phyloP scores from a whole-genome alignment of 345 rosid genomes.

The Dipteronia sinensis region DNA sequence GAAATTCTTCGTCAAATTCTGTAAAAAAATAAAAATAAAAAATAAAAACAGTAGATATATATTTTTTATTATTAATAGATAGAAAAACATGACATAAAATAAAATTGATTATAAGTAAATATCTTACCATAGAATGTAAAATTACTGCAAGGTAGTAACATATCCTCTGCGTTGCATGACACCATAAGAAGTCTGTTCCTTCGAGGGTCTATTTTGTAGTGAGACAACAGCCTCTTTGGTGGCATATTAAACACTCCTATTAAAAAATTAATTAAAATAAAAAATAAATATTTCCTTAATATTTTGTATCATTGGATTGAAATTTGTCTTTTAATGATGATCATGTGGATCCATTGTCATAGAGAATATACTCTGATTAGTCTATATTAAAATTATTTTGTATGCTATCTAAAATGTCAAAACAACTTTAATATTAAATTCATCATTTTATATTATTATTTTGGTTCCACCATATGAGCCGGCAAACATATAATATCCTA shows the following conservation, averaged over 20 bases:
- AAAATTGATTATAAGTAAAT: neutral
- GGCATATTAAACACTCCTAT: conserved; percentile 88
- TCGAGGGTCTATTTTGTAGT: conserved; percentile 66
- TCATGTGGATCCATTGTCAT: too few relatives aligned
- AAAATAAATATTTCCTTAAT: neutral
- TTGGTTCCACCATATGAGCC: too few relatives aligned
- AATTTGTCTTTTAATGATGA: too few relatives aligned
- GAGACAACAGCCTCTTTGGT: conserved; percentile 83
- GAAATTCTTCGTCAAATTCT: conserved; percentile 74
- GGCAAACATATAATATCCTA: too few relatives aligned
- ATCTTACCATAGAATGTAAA: conserved; percentile 77
- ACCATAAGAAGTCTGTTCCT: conserved; percentile 65
- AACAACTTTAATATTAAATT: too few relatives aligned
- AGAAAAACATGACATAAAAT: neutral
- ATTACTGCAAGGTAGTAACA: conserved; percentile 80
- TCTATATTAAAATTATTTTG: too few relatives aligned
- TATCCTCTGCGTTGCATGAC: conserved; percentile 92
- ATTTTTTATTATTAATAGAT: neutral
- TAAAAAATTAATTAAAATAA: neutral
- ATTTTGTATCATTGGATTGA: neutral
- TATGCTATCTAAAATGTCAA: too few relatives aligned
- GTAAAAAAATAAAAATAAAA: conserved; percentile 11
- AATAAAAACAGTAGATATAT: neutral
- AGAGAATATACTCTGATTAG: too few relatives aligned
- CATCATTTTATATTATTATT: too few relatives aligned